Evolutionary conservation across 2,329 filamentous ascomycete species (phyloP), one percentile per base, ranked within the genome.

Genomic region (Cordyceps fumosorosea): DNA sequence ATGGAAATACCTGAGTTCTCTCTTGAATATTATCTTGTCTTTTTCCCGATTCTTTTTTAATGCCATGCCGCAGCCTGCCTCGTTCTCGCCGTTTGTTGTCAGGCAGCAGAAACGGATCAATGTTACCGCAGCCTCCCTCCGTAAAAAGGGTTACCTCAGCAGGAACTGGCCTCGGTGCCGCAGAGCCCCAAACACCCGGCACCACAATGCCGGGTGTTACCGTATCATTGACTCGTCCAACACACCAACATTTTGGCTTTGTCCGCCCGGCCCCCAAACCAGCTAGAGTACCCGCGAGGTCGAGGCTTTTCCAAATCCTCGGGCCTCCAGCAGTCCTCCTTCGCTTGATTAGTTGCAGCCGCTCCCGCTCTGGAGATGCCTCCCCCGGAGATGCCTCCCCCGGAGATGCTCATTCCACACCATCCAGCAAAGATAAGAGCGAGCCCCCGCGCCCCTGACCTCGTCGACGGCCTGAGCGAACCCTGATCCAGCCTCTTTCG

Each of bases 361-460:
- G 18, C 51, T 54, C 26, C 14, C 40, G 50, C 47, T 53, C 42
- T 26, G 40, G 48, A 53, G 26, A 53, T 26, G n/a, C n/a, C n/a
- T n/a, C n/a, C n/a, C n/a, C n/a, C n/a, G n/a, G 29, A 29, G 29
- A n/a, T n/a, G n/a, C n/a, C 24, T 40, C 34, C n/a, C 11, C 50
- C 58, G 58, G 58, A 60, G 58, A 60, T 60, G 51, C 51, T 26
- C 40, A 60, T 55, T 54, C 51, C 58, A 48, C 42, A 60, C 57
- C 16, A 48, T 50, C 26, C 32, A 29, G 26, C 24, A 40, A 22
- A 42, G 58, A 60, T 60, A 60, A 60, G 50, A n/a, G 20, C 12
- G 34, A 48, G 45, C 10, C 20, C 11, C 20, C 5, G 32, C 32
- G 11, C 32, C 11, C 2, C 32, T 34, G 32, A 34, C 10, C 8